Conservation (phyloP, 2,329 filamentous ascomycete genomes). For the Rutstroemia sp. region DNA sequence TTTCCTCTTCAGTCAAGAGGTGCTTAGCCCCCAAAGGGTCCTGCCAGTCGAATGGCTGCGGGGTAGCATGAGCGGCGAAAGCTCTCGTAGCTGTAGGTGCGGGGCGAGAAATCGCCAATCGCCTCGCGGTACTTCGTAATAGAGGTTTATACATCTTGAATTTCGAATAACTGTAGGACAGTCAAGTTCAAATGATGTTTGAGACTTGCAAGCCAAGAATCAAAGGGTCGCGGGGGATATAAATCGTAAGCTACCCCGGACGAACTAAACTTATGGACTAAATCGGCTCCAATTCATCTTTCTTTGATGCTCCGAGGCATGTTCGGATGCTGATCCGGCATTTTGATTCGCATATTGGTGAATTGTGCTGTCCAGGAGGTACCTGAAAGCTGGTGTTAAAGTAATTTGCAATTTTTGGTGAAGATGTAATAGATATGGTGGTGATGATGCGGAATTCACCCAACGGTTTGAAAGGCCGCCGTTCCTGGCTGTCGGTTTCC, state of each 20-base stretch:
- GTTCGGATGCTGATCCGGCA: slow-evolving; percentile 3
- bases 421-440: too few species aligned
- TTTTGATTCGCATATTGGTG: neutral
- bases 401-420: too few species aligned
- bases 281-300: neutral
- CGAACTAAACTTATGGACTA: neutral
- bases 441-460: too few species aligned
- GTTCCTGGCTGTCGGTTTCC: neutral
- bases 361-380: neutral
- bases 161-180: neutral
- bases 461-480: too few species aligned
- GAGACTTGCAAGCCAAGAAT: neutral
- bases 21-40: slow-evolving; percentile 73
- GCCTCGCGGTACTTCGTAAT: slow-evolving; percentile 18
- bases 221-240: neutral
- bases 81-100: slow-evolving; percentile 13
- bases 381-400: too few species aligned
- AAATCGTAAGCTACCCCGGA: neutral
- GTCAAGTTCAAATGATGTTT: neutral
- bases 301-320: slow-evolving; percentile 6
- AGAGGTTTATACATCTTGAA: slow-evolving; percentile 25
- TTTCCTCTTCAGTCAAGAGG: slow-evolving; percentile 81
- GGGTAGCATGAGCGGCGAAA: slow-evolving; percentile 25
- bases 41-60: slow-evolving; percentile 71
- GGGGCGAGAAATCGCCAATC: slow-evolving; percentile 19